Conservation (phyloP, 2,329 filamentous ascomycete species). For the Fragosphaeria purpurea region DNA sequence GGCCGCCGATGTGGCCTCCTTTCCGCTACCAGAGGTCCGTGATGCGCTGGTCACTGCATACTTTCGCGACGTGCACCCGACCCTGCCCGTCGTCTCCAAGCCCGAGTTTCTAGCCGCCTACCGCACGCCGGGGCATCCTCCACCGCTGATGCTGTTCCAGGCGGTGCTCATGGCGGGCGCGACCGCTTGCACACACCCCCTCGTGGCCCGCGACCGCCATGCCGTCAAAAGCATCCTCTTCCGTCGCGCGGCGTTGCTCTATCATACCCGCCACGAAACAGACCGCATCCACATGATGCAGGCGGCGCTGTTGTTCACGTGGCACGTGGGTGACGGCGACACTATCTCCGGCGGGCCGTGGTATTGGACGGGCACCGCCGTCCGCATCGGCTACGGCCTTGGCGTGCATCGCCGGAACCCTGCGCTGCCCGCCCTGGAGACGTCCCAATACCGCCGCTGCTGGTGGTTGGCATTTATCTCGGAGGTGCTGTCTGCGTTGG, state of each 20-base stretch:
- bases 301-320: conserved; percentile 19
- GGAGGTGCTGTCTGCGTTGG: conserved; percentile 7
- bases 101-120: conserved; percentile 10
- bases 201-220: conserved; percentile 14
- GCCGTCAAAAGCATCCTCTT: conserved; percentile 17
- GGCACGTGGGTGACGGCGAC: conserved; percentile 17
- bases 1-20: conserved; percentile 7
- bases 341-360: conserved; percentile 15
- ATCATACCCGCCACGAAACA: conserved; percentile 19
- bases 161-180: conserved; percentile 19
- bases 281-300: conserved; percentile 18
- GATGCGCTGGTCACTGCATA: conserved; percentile 18
- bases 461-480: conserved; percentile 7
- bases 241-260: conserved; percentile 17
- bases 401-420: conserved; percentile 17
- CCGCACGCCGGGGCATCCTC: conserved; percentile 10
- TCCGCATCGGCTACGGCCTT: conserved; percentile 19
- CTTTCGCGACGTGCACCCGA: conserved; percentile 19
- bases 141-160: conserved; percentile 20
- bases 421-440: conserved; percentile 1
- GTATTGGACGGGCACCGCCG: conserved; percentile 19
- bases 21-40: conserved; percentile 15
- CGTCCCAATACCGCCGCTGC: not conserved
- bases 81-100: conserved; percentile 19
- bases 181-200: conserved; percentile 16